Evolutionary conservation across 2,329 filamentous ascomycete genomes (phyloP).

Genomic region (Geosmithia morbida): DNA sequence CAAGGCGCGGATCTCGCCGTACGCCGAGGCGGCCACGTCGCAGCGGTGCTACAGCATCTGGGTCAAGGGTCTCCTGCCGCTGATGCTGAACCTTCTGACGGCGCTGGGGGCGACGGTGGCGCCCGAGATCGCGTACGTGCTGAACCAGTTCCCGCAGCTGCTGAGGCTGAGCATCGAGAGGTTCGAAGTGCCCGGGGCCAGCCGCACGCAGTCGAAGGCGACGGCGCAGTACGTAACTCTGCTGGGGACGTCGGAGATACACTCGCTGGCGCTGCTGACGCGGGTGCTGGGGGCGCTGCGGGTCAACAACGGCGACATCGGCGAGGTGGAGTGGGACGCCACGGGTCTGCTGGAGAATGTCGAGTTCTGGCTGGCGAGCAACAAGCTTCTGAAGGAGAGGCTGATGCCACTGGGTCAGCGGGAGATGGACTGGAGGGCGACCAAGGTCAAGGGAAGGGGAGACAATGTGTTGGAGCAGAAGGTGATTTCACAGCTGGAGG

Average conservation of each 20-base stretch:
- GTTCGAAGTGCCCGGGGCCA: slow-evolving; percentile 48
- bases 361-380: slow-evolving; percentile 63
- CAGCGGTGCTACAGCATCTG: slow-evolving; percentile 79
- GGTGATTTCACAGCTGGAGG: slow-evolving; percentile 54
- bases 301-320: slow-evolving; percentile 52
- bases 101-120: slow-evolving; percentile 71
- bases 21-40: slow-evolving; percentile 53
- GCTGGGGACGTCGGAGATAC: slow-evolving; percentile 59
- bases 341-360: slow-evolving; percentile 63
- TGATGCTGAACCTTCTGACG: slow-evolving; percentile 77
- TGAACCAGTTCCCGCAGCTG: slow-evolving; percentile 79
- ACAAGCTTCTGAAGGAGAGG: slow-evolving; percentile 54
- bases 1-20: slow-evolving; percentile 55
- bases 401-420: slow-evolving; percentile 59
- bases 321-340: slow-evolving; percentile 61
- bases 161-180: slow-evolving; percentile 57
- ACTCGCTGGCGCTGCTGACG: slow-evolving; percentile 63
- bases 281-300: slow-evolving; percentile 56
- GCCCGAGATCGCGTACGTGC: slow-evolving; percentile 69
- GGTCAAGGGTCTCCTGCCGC: slow-evolving; percentile 73
- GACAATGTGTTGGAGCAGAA: slow-evolving; percentile 63
- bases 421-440: slow-evolving; percentile 49
- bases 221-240: slow-evolving; percentile 56
- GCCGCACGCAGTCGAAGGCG: slow-evolving; percentile 32
- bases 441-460: slow-evolving; percentile 22